Base-by-base conservation (phyloP, 345 rosid genomes). In the Ceriops zippeliana region DNA sequence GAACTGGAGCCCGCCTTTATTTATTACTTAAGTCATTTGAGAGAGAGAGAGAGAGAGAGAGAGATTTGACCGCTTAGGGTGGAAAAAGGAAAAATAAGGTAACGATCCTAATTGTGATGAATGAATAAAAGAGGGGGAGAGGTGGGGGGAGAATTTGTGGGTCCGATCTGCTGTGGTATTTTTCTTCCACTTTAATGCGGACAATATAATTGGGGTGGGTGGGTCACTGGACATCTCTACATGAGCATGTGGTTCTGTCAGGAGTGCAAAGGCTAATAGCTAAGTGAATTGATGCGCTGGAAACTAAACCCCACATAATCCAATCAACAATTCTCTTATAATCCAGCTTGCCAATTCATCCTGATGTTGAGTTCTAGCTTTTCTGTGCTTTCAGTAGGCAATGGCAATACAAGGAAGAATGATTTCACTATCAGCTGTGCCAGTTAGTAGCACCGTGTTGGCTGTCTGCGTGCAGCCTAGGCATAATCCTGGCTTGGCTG, bases 161-260 rank as follows among this genome's bases (percentile, higher is more conserved):
- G 83, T 82, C 73, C 76, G 87, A 78, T 73, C 75, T 78, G 80
- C 56, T 21, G 16, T 51, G 74, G 73, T 75, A 58, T 69, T 63
- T 64, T 59, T 68, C 74, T 77, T 57, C 70, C 81, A 75, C 64
- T 77, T 78, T 79, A 86, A 80, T 85, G 88, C 78, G 96, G 91
- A 84, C 86, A 83, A 82, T 76, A 85, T 82, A 87, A 85, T 81
- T 86, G 79, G 85, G 82, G 85, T 72, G 87, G 77, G 80, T 68
- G 67, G 59, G 22, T 73, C 73, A 78, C 77, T 75, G 87, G 65
- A 84, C 83, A 71, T 8, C 75, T 67, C 54, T 75, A 61, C 81
- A 81, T 74, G 67, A 79, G 82, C 97, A 86, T 91, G 93, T 87
- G 96, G 79, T 78, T 83, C 72, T 89, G 97, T 86, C 93, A 86